Conservation (phyloP, 2,329 filamentous ascomycete genomes). For the Exophiala sp. region DNA sequence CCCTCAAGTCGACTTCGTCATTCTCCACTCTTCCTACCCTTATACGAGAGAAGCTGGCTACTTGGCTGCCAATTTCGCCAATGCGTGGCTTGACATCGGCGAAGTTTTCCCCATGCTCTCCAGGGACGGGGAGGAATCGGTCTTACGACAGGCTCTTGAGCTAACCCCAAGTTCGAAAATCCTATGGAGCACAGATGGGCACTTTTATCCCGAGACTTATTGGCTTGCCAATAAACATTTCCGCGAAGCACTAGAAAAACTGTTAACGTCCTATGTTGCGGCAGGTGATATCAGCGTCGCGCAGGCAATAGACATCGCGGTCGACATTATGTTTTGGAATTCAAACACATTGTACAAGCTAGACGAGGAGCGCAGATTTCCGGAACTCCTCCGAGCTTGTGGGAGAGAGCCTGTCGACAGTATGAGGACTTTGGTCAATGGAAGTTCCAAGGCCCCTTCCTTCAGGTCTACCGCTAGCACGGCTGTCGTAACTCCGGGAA, state of each 20-base stretch:
- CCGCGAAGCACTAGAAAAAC: constrained; percentile 63
- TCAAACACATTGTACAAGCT: constrained; percentile 72
- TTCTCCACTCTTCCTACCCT: constrained; percentile 78
- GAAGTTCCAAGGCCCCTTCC: constrained; percentile 22
- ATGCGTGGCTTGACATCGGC: constrained; percentile 79
- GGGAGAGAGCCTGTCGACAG: constrained; percentile 23
- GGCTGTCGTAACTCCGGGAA: constrained; percentile 10
- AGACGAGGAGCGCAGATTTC: constrained; percentile 35
- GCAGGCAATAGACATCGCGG: constrained; percentile 62
- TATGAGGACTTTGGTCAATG: constrained; percentile 26
- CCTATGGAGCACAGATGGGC: constrained; percentile 76
- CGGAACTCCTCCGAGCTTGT: constrained; percentile 26
- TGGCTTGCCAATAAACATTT: constrained; percentile 70
- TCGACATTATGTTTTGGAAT: constrained; percentile 71
- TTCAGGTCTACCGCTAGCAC: constrained; percentile 23
- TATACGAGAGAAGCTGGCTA: constrained; percentile 77
- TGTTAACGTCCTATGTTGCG: constrained; percentile 65
- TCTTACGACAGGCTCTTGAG: constrained; percentile 71
- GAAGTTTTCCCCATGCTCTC: constrained; percentile 78
- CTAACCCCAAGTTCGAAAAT: constrained; percentile 71
- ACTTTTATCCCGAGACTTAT: constrained; percentile 75
- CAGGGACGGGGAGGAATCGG: constrained; percentile 67
- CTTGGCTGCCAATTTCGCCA: constrained; percentile 70
- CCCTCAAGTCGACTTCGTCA: constrained; percentile 67
- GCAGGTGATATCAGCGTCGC: constrained; percentile 58